Percentiles rank a stretch among this genome's conserved stretches.
These are phyloP conservation scores for Ophiorrhiza pumila DNA, from an alignment of 257 asterid genomes.

Conservation along the genomic window DNA sequence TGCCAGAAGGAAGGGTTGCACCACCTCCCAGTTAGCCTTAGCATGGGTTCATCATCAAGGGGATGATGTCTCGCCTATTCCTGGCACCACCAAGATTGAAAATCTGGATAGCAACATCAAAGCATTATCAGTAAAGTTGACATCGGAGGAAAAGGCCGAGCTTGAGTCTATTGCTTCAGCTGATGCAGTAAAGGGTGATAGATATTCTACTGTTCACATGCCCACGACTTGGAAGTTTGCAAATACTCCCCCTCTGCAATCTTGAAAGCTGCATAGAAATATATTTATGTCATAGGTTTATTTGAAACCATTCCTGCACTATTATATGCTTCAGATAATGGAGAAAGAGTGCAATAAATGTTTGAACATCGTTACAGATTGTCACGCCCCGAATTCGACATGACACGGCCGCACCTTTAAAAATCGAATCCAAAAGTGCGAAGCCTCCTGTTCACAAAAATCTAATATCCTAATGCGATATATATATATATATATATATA, in stretches of 20 bases:
- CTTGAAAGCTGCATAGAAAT: background rate
- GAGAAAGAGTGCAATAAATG: too few relatives aligned
- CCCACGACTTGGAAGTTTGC: background rate
- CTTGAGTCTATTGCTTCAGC: constrained; percentile 4
- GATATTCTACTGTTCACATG: background rate
- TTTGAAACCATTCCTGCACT: too few relatives aligned
- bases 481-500: too few relatives aligned
- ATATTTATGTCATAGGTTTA: too few relatives aligned
- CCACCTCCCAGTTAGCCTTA: constrained; percentile 32
- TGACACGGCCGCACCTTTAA: too few relatives aligned
- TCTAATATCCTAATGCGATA: too few relatives aligned
- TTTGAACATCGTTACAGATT: too few relatives aligned
- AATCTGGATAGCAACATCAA: background rate
- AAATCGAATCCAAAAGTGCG: too few relatives aligned
- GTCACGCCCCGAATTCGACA: too few relatives aligned
- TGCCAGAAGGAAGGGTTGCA: constrained; percentile 28
- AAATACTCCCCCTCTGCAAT: constrained; percentile 6
- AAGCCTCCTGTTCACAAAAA: too few relatives aligned
- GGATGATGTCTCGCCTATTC: constrained; percentile 34
- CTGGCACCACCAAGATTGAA: constrained; percentile 11
- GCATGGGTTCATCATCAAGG: constrained; percentile 38
- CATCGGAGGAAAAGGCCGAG: constrained; percentile 4
- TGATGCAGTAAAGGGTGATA: constrained; percentile 6
- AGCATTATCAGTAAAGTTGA: constrained; percentile 5
- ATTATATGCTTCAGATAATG: too few relatives aligned